Conservation (phyloP, 768 basidiomycete genomes). For the Cystoderma amianthinum region DNA sequence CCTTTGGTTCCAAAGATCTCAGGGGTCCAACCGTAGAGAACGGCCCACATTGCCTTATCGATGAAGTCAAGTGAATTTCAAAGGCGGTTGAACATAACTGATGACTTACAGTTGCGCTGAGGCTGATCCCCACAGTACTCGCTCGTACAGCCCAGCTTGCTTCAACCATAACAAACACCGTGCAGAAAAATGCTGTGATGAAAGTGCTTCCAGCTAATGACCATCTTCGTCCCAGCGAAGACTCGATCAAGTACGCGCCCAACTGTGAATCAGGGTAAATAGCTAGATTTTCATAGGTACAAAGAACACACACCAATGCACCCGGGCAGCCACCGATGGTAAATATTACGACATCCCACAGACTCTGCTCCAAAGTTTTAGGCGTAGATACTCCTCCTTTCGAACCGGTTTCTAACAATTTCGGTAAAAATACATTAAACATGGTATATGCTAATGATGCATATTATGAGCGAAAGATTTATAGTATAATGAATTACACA, state of each 20-base stretch:
- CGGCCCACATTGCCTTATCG: conserved; percentile 82
- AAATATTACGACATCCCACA: conserved; percentile 87
- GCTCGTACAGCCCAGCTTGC: conserved; percentile 52
- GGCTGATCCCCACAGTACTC: conserved; percentile 70
- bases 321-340: conserved; percentile 83
- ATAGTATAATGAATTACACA: conserved; percentile 21
- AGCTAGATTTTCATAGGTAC: neutral
- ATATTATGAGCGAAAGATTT: conserved; percentile 3
- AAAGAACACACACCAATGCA: conserved; percentile 50
- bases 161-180: conserved; percentile 57
- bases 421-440: conserved; percentile 91
- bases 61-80: conserved; percentile 1
- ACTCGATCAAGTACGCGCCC: conserved; percentile 80
- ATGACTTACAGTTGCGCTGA: conserved; percentile 59
- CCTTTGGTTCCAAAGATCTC: conserved; percentile 81
- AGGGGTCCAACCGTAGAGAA: conserved; percentile 87
- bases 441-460: conserved; percentile 64
- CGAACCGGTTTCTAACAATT: conserved; percentile 63
- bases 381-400: conserved; percentile 12
- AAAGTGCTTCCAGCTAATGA: conserved; percentile 75
- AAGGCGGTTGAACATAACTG: too few relatives aligned
- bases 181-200: conserved; percentile 67
- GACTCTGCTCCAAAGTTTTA: conserved; percentile 49
- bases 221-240: conserved; percentile 58
- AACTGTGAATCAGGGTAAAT: conserved; percentile 36